A percentile compares a stretch with the other conserved stretches of the same genome.
These are phyloP conservation scores for Pyrenula massariospora DNA, from an alignment of 495 filamentous ascomycete genomes.

Conservation along the genomic window DNA sequence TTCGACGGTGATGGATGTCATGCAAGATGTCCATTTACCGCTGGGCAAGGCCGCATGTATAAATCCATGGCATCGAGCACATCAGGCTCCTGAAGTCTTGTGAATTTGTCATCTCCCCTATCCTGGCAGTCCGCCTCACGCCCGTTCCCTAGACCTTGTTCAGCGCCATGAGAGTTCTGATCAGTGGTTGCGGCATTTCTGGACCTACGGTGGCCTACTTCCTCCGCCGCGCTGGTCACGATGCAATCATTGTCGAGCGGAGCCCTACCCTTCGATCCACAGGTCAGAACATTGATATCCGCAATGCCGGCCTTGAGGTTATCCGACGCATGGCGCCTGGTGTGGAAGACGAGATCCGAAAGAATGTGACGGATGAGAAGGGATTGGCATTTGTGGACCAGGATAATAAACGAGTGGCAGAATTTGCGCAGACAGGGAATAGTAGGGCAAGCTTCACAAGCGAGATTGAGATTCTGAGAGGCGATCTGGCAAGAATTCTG, in stretches of 20 bases:
- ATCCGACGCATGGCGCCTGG: slow-evolving; percentile 24
- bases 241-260: slow-evolving; percentile 30
- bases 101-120: too few species aligned
- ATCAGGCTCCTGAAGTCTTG: too few species aligned
- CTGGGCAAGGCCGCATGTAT: too few species aligned
- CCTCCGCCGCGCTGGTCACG: slow-evolving; percentile 19
- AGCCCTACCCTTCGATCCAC: slow-evolving; percentile 17
- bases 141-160: too few species aligned
- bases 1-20: too few species aligned
- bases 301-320: slow-evolving; percentile 22
- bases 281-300: slow-evolving; percentile 31
- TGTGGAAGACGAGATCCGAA: slow-evolving; percentile 18
- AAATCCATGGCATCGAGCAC: too few species aligned
- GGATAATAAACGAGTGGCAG: slow-evolving; percentile 11
- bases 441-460: slow-evolving; percentile 22
- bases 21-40: too few species aligned
- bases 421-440: slow-evolving; percentile 21
- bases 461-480: slow-evolving; percentile 36
- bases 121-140: too few species aligned
- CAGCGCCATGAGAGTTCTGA: slow-evolving; percentile 24
- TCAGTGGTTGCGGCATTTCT: slow-evolving; percentile 25
- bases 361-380: slow-evolving; percentile 19
- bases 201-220: slow-evolving; percentile 26
- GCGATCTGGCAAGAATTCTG: slow-evolving; percentile 25
- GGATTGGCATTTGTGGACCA: slow-evolving; percentile 24